Evolutionary conservation across 2,329 filamentous ascomycete species (phyloP).

Genomic region (Trichophyton verrucosum): DNA sequence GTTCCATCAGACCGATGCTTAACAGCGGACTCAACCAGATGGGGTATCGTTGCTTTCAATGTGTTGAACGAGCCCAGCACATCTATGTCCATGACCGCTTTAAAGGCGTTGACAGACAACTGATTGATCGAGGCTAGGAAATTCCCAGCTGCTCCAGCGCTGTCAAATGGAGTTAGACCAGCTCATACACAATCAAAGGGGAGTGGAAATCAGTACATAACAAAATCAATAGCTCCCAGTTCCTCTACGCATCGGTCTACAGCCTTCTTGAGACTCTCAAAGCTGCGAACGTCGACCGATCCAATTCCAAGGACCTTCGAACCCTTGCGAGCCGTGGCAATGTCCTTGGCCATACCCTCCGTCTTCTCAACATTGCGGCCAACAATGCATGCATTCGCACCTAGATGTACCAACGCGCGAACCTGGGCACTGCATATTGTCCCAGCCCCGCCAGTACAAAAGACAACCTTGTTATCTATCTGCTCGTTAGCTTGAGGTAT

Average conservation of each 20-base stretch:
- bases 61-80: slow-evolving; percentile 90
- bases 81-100: slow-evolving; percentile 91
- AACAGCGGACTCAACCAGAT: slow-evolving; percentile 62
- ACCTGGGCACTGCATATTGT: slow-evolving; percentile 93
- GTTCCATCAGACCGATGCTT: slow-evolving; percentile 50
- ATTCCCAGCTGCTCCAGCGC: slow-evolving; percentile 88
- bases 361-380: slow-evolving; percentile 86
- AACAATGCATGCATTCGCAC: slow-evolving; percentile 86
- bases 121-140: slow-evolving; percentile 78
- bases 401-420: slow-evolving; percentile 76
- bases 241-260: slow-evolving; percentile 70
- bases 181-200: background rate
- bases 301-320: slow-evolving; percentile 81
- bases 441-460: slow-evolving; percentile 89
- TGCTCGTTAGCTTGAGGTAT: background rate
- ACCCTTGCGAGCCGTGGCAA: slow-evolving; percentile 64
- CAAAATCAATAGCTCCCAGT: slow-evolving; percentile 79
- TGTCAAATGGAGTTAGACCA: slow-evolving; percentile 24
- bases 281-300: slow-evolving; percentile 57
- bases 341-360: slow-evolving; percentile 63
- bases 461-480: slow-evolving; percentile 72
- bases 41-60: slow-evolving; percentile 76
- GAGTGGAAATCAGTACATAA: slow-evolving; percentile 54
- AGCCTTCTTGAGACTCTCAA: slow-evolving; percentile 56
- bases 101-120: slow-evolving; percentile 81